Base-by-base conservation (phyloP, 176 grass and related monocot genomes). In the Ensete glaucum region DNA sequence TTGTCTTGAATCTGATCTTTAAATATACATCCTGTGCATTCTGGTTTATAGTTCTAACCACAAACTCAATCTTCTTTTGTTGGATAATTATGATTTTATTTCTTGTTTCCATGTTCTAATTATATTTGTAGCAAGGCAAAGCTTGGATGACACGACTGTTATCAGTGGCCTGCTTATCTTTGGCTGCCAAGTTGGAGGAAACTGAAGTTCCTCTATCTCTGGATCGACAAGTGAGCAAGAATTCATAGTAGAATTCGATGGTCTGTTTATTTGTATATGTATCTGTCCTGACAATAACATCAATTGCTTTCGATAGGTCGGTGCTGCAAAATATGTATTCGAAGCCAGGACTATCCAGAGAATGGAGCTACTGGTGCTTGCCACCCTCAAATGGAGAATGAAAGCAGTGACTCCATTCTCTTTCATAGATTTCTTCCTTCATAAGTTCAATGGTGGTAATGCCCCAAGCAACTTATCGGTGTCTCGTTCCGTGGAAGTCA, bases 121-220 rank as follows among this genome's bases (percentile, higher is more conserved):
- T 71, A 9, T 67, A 26, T 65, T 43, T 65, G 25, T 79, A 97
- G 94, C 75, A 88, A 85, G 84, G 73, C 59, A 78, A 87, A 52
- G 63, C 80, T 83, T 97, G 94, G 94, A 85, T 97, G 80, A 71
- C 75, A 57, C 90, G 89, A 72, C 88, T 97, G 74, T 82, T 97
- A 77, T 84, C 90, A 50, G 94, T 97, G 69, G 86, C 86, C 24
- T 98, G 94, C 81, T 78, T 98, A 56, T 98, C 94, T 75, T 83
- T 98, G 73, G 94, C 90, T 81, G 83, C 90, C 43, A 98, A 98
- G 85, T 84, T 98, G 80, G 94, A 98, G 76, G 94, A 98, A 82
- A 91, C 88, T 65, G 80, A 86, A 75, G 58, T 85, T 79, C 94
- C 94, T 83, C 75, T 89, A 62, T 89, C 80, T 11, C 56, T 87